Base-by-base conservation (phyloP, 805 yeast genomes). In the Tetrapisispora namnaoensis region DNA sequence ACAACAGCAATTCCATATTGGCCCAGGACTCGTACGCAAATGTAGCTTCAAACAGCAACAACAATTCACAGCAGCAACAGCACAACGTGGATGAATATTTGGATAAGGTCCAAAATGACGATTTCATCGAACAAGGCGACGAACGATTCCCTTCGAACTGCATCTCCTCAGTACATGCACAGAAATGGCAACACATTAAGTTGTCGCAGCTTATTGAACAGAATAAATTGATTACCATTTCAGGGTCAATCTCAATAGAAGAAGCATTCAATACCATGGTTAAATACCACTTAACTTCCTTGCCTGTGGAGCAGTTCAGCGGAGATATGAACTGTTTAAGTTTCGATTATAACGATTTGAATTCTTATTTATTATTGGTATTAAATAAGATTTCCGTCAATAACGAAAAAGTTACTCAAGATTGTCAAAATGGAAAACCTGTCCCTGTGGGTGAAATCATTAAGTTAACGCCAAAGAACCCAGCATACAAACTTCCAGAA, bases 391-490 rank as follows among this genome's bases (percentile, higher is more conserved):
- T 78, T 24, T 69, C 70, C 41, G 64, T 71, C 9, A 62, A 55
- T 44, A 67, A 66, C 47, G 61, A 63, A 43, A 56, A 59, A 35
- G 56, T 65, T 28, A 62, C 65, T 22, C 65, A 69, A 49, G 79
- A 76, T 58, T 96, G 96, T 24, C 86, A 89, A 57, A 74, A 74
- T 46, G 97, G 97, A 39, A 86, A 84, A 53, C 90, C 86, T 46
- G 96, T 93, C 0, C 95, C 96, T 3, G 97, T 93, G 6, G 81
- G 82, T 51, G 88, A 89, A 67, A 95, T 90, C 35, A 82, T 89
- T 45, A 82, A 80, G 57, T 70, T 93, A 52, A 83, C 91, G 21
- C 89, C 88, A 32, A 90, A 90, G 62, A 91, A 88, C 60, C 95
- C 95, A 2, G 88, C 90, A 61, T 76, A 85, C 52, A 85, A 86